phyloP scores from a whole-genome alignment of 352 stramenopile species.

The Phytophthora aleatoria region DNA sequence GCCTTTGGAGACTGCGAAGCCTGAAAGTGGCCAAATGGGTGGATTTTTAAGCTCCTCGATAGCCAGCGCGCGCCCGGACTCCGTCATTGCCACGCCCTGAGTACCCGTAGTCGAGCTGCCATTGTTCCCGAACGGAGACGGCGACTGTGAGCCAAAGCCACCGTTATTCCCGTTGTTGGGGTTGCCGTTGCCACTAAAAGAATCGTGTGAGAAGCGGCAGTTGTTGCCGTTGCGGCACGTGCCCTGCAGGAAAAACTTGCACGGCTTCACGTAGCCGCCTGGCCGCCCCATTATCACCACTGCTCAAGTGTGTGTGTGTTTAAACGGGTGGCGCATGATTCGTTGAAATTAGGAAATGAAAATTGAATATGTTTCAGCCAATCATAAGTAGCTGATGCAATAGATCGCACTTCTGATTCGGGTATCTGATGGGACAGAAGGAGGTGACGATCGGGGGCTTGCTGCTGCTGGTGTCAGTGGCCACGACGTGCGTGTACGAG shows the following conservation, averaged over 20 bases:
- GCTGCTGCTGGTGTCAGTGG: slow-evolving; percentile 52
- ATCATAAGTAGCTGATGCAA: not conserved
- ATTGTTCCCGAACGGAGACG: slow-evolving; percentile 28
- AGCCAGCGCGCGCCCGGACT: slow-evolving; percentile 47
- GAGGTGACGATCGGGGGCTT: slow-evolving; percentile 51
- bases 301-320: not conserved
- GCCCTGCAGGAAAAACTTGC: slow-evolving; percentile 76
- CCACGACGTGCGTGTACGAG: slow-evolving; percentile 63
- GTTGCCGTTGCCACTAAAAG: slow-evolving; percentile 21
- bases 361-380: not conserved
- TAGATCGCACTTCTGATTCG: not conserved
- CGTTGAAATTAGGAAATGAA: not conserved
- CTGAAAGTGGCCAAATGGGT: slow-evolving; percentile 66
- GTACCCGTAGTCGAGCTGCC: slow-evolving; percentile 6
- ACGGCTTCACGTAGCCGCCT: slow-evolving; percentile 37
- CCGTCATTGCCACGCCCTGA: slow-evolving; percentile 41
- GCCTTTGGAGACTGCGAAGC: slow-evolving; percentile 66
- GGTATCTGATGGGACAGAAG: slow-evolving; percentile 23
- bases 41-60: slow-evolving; percentile 65
- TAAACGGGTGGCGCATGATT: not conserved
- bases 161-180: slow-evolving; percentile 20
- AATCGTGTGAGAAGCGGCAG: slow-evolving; percentile 69
- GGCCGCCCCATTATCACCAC: slow-evolving; percentile 22
- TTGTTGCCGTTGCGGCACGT: slow-evolving; percentile 71
- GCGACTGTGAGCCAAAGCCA: slow-evolving; percentile 12